Percentiles rank a stretch among this genome's conserved stretches.
These are phyloP conservation scores for Moesziomyces sp. DNA, from an alignment of 1,284 basidiomycete species.

Conservation along the genomic window DNA sequence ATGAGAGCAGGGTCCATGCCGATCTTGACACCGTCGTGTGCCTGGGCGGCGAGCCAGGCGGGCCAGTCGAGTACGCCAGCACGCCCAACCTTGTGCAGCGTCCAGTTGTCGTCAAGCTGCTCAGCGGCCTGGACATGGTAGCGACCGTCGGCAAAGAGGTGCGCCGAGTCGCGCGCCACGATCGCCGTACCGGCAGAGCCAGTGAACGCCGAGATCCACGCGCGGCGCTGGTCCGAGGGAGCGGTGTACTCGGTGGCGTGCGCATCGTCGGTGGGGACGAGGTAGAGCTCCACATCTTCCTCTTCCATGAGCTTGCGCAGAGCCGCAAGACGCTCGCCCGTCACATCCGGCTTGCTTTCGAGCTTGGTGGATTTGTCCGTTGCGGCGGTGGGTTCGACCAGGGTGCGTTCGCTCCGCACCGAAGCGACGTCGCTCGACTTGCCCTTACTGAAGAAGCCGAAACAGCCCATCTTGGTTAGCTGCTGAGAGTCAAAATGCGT, in stretches of 20 bases:
- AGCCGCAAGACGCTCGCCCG: slow-evolving; percentile 72
- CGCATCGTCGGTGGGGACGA: slow-evolving; percentile 85
- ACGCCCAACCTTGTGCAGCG: slow-evolving; percentile 76
- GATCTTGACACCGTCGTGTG: slow-evolving; percentile 73
- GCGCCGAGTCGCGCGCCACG: slow-evolving; percentile 72
- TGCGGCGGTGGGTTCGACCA: slow-evolving; percentile 26
- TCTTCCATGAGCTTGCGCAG: slow-evolving; percentile 56
- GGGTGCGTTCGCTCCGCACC: slow-evolving; percentile 31
- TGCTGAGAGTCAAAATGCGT: not conserved
- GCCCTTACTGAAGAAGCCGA: slow-evolving; percentile 28
- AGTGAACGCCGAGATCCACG: slow-evolving; percentile 85
- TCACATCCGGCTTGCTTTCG: slow-evolving; percentile 28
- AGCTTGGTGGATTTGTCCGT: slow-evolving; percentile 22
- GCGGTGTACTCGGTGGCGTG: slow-evolving; percentile 90
- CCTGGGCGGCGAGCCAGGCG: slow-evolving; percentile 70
- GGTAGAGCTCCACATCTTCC: slow-evolving; percentile 57
- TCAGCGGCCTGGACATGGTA: slow-evolving; percentile 87
- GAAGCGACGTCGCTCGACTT: slow-evolving; percentile 28
- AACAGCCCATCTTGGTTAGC: slow-evolving; percentile 38
- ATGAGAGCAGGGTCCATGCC: slow-evolving; percentile 91
- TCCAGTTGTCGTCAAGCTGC: slow-evolving; percentile 83
- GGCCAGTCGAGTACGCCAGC: slow-evolving; percentile 63
- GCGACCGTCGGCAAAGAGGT: slow-evolving; percentile 83
- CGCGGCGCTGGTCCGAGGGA: slow-evolving; percentile 80
- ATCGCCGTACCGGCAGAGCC: slow-evolving; percentile 87